phyloP scores from a whole-genome alignment of 352 stramenopile genomes.

The Pythium coloratum region DNA sequence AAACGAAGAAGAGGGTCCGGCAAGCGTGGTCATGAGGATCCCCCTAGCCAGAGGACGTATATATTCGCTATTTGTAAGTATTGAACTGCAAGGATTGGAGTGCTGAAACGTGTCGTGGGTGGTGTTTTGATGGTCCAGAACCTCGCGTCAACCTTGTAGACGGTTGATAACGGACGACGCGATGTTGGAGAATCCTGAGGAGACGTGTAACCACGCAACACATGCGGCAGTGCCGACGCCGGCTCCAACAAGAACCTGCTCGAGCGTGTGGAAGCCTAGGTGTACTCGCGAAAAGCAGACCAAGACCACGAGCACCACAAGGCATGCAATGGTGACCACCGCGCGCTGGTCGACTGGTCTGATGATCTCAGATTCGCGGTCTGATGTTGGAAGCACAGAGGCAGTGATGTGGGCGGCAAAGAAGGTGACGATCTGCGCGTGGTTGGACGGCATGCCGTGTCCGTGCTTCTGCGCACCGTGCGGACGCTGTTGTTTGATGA shows the following conservation, averaged over 20 bases:
- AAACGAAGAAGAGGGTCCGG: background rate
- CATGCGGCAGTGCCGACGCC: background rate
- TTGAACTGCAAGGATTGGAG: constrained; percentile 3
- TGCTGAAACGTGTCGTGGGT: background rate
- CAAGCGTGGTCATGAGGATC: background rate
- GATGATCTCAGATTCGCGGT: background rate
- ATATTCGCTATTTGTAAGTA: constrained; percentile 6
- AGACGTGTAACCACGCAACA: background rate
- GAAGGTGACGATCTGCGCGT: background rate
- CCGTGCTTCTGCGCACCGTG: background rate
- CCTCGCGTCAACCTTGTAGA: too few species aligned
- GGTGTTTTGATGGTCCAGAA: too few species aligned
- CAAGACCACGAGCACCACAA: background rate
- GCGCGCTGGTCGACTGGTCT: background rate
- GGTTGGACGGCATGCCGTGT: background rate
- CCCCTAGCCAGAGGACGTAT: background rate
- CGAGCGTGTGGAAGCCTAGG: background rate
- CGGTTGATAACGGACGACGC: background rate
- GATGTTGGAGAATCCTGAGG: background rate
- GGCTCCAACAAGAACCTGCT: background rate
- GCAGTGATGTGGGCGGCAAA: background rate
- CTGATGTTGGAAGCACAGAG: background rate
- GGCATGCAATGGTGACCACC: background rate
- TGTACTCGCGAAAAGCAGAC: background rate
- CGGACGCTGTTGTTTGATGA: background rate